Percentiles rank a stretch among this genome's conserved stretches.
phyloP scores from a whole-genome alignment of 805 yeast genomes.

The Cyberlindnera maclurae region DNA sequence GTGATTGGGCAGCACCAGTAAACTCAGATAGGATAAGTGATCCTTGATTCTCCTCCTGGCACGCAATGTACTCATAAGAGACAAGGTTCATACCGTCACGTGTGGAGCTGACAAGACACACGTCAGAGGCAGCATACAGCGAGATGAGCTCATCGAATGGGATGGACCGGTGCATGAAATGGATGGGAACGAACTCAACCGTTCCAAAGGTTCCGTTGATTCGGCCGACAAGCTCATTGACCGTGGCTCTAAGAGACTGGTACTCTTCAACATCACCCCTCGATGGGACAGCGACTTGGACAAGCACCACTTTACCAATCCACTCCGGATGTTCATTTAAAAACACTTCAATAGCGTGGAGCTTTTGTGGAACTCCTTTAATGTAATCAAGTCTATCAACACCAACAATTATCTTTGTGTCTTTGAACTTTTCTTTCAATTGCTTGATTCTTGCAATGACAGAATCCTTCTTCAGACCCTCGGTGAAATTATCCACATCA shows the following conservation, averaged over 20 bases:
- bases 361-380: conserved; percentile 96
- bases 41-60: conserved; percentile 83
- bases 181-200: conserved; percentile 95
- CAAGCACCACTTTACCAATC: conserved; percentile 93
- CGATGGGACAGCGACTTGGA: conserved; percentile 96
- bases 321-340: conserved; percentile 92
- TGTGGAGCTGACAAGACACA: conserved; percentile 87
- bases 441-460: conserved; percentile 63
- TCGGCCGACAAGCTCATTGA: conserved; percentile 93
- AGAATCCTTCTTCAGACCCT: conserved; percentile 56
- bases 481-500: conserved; percentile 84
- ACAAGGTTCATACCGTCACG: conserved; percentile 99
- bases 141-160: conserved; percentile 90
- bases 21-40: conserved; percentile 85
- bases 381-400: conserved; percentile 95
- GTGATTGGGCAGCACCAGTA: conserved; percentile 98
- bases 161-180: conserved; percentile 87
- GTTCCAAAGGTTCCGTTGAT: conserved; percentile 96
- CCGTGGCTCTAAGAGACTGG: conserved; percentile 86
- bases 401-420: conserved; percentile 85
- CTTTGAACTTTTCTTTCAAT: conserved; percentile 60
- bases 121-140: conserved; percentile 78
- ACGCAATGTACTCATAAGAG: conserved; percentile 92
- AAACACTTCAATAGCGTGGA: conserved; percentile 93
- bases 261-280: conserved; percentile 98